These are phyloP conservation scores for Royoungia palumana DNA, from an alignment of 768 basidiomycete species.

Conservation along the genomic window DNA sequence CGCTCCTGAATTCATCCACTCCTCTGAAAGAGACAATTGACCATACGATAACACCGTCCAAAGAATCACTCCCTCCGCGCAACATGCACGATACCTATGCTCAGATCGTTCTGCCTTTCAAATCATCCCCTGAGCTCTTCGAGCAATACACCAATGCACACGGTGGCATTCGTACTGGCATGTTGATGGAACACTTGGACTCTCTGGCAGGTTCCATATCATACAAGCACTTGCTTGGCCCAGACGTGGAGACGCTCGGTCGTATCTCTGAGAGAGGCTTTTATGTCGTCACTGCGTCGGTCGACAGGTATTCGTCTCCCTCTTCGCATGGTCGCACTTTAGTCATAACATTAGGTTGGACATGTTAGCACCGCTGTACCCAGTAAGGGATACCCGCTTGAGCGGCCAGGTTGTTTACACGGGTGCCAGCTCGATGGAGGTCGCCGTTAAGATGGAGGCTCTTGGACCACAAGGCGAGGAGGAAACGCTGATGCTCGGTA, in stretches of 20 bases:
- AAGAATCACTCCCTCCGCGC: slow-evolving; percentile 39
- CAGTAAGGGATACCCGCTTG: slow-evolving; percentile 64
- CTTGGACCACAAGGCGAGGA: slow-evolving; percentile 45
- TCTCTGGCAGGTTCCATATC: slow-evolving; percentile 82
- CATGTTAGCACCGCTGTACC: slow-evolving; percentile 57
- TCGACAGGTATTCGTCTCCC: slow-evolving; percentile 52
- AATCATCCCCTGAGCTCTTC: slow-evolving; percentile 51
- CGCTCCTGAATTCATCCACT: slow-evolving; percentile 42
- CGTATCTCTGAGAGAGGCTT: slow-evolving; percentile 61
- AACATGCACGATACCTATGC: slow-evolving; percentile 72
- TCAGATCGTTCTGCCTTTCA: slow-evolving; percentile 62
- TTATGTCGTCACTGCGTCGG: slow-evolving; percentile 82
- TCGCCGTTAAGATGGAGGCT: slow-evolving; percentile 82
- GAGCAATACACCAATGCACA: slow-evolving; percentile 70
- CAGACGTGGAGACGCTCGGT: slow-evolving; percentile 51
- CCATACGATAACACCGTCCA: slow-evolving; percentile 10
- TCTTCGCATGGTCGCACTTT: not conserved
- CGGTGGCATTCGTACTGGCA: slow-evolving; percentile 69
- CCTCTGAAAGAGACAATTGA: slow-evolving; percentile 15
- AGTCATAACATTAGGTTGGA: not conserved
- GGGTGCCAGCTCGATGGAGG: slow-evolving; percentile 76
- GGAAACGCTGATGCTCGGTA: slow-evolving; percentile 61
- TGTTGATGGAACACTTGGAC: slow-evolving; percentile 78
- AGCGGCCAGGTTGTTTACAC: slow-evolving; percentile 82
- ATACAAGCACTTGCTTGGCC: slow-evolving; percentile 79